These are phyloP conservation scores for Metschnikowia proteae DNA, from an alignment of 805 yeast species.

Conservation along the genomic window DNA sequence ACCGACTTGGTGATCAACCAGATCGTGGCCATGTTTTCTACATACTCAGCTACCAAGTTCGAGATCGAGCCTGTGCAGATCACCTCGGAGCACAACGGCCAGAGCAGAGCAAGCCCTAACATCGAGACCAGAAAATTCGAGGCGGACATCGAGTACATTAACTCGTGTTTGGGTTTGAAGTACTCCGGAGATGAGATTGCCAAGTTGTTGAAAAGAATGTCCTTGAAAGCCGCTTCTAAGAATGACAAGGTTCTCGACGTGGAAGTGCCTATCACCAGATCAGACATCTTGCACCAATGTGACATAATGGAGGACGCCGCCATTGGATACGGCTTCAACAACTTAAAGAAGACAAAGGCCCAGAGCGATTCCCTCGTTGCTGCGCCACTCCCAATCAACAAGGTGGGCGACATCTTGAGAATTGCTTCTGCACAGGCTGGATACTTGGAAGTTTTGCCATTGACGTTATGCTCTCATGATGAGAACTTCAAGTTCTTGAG, in stretches of 20 bases:
- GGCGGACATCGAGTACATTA: conserved; percentile 81
- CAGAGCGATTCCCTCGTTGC: conserved; percentile 78
- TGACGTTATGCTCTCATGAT: conserved; percentile 93
- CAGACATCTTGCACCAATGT: conserved; percentile 94
- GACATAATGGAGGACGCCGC: conserved; percentile 99
- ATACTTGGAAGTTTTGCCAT: conserved; percentile 93
- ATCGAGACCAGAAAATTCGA: conserved; percentile 61
- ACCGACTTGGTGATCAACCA: conserved; percentile 89
- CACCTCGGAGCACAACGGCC: conserved; percentile 73
- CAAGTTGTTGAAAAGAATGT: conserved; percentile 72
- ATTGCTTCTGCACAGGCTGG: conserved; percentile 90
- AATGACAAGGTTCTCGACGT: conserved; percentile 57
- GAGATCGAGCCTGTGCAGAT: conserved; percentile 87
- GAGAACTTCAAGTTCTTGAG: conserved; percentile 91
- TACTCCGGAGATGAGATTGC: conserved; percentile 66
- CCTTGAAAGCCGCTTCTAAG: conserved; percentile 57
- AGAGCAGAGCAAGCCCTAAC: conserved; percentile 74
- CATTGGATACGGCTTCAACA: conserved; percentile 91
- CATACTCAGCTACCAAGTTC: conserved; percentile 77
- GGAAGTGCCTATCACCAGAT: conserved; percentile 85
- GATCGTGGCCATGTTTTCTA: conserved; percentile 92
- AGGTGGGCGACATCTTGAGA: conserved; percentile 86
- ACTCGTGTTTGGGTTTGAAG: conserved; percentile 86
- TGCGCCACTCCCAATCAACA: conserved; percentile 85
- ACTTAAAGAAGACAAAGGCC: conserved; percentile 73